Base-by-base conservation (phyloP, 2,329 filamentous ascomycete species). In the Epichloe amarillans region DNA sequence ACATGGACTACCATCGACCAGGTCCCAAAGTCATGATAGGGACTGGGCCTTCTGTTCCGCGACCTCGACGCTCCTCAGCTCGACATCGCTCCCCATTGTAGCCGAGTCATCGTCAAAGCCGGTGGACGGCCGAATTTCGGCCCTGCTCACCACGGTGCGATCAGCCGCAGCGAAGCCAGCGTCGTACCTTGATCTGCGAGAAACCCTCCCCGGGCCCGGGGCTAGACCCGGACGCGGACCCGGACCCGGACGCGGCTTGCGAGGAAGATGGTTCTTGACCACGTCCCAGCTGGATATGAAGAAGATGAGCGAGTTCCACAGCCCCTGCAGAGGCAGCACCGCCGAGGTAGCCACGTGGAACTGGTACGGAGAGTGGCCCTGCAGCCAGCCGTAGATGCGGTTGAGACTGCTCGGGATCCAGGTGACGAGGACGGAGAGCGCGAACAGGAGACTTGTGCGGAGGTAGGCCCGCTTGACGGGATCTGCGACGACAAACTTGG, bases 221-320 rank as follows among this genome's bases (percentile, higher is more conserved):
- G 19, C 19, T 2, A 19, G 40, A 17, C 38, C 41, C 12, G 33
- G 5, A 11, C 11, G 17, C 40, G 39, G 42, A 19, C 38, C 41
- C 15, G 26, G 23, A 6, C 12, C 15, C 40, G 40, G 45, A 23
- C 38, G 37, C 15, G 26, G 4, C 43, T 23, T 46, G 17, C 46
- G 54, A 12, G 46, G 55, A 6, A 50, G 15, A 50, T 57, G 54
- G 17, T 53, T 51, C 37, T 44, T 57, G 15, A 68, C 54, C 1
- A 55, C 54, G 1, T 33, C 48, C 68, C 71, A 75, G 55, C 74
- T 86, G 1, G 84, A 86, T 5, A 77, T 76, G 53, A 85, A 78
- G 66, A 89, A 91, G 51, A 93, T 87, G 49, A 87, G 69, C 33
- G 81, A 77, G 61, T 91, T 91, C 85, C 86, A 90, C 35, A 88